These are phyloP conservation scores for Cercospora zeae-maydis DNA, from an alignment of 2,329 filamentous ascomycete species.

Conservation along the genomic window DNA sequence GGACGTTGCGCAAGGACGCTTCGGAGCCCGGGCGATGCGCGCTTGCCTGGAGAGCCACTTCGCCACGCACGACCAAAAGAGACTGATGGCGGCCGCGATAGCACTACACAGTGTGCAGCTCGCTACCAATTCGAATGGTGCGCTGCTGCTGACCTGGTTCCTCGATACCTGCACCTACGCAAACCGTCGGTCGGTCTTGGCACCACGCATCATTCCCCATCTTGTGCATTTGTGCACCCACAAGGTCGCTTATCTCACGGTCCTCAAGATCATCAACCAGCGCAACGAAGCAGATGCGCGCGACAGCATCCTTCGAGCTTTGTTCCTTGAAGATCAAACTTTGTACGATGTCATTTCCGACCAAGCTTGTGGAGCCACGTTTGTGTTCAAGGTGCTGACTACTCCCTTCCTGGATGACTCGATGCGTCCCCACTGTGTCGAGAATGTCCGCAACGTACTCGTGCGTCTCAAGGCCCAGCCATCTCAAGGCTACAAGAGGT, in stretches of 20 bases:
- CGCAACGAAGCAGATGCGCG: constrained; percentile 89
- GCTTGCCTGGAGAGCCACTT: constrained; percentile 96
- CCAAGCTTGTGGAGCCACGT: constrained; percentile 83
- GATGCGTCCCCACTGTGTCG: constrained; percentile 81
- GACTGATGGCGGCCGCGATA: constrained; percentile 89
- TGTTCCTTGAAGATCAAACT: constrained; percentile 90
- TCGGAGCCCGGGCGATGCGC: constrained; percentile 92
- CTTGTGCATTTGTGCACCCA: constrained; percentile 95
- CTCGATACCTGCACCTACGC: constrained; percentile 97
- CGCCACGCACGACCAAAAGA: constrained; percentile 89
- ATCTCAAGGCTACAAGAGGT: constrained; percentile 91
- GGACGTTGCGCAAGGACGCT: constrained; percentile 89
- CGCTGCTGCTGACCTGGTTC: constrained; percentile 93
- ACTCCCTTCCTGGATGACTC: constrained; percentile 95
- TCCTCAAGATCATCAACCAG: constrained; percentile 97
- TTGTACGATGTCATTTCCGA: constrained; percentile 89
- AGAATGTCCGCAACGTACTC: constrained; percentile 87
- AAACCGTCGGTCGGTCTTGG: constrained; percentile 81
- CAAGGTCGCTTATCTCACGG: constrained; percentile 95
- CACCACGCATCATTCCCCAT: constrained; percentile 86
- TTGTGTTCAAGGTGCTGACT: constrained; percentile 98
- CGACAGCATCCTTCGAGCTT: constrained; percentile 80
- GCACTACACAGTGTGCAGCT: constrained; percentile 95
- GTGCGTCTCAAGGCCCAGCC: constrained; percentile 88
- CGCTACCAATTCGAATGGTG: constrained; percentile 93